phyloP scores from a whole-genome alignment of 2,329 filamentous ascomycete genomes.

The Fusarium foetens region DNA sequence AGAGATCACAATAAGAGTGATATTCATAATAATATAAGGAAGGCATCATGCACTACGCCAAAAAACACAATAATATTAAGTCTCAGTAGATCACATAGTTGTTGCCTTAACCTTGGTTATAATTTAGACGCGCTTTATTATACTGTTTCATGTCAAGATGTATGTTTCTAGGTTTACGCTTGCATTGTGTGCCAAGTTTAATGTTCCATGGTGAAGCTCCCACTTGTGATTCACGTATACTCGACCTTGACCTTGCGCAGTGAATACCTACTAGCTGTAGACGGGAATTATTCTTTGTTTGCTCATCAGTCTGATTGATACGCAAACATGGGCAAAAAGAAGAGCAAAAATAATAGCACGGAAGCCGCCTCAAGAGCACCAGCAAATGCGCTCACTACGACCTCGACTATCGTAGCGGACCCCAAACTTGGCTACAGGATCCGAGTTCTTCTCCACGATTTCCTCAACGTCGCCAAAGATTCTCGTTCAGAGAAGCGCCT shows the following conservation, averaged over 20 bases:
- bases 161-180: background rate
- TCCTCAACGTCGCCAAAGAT: background rate
- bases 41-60: no score
- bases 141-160: background rate
- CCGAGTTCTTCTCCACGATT: slow-evolving; percentile 9
- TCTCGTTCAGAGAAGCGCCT: background rate
- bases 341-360: background rate
- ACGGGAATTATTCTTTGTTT: background rate
- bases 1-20: background rate
- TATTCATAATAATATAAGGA: background rate
- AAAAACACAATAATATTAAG: no score
- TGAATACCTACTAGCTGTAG: background rate
- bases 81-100: background rate
- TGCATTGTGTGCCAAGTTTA: background rate
- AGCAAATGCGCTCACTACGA: background rate
- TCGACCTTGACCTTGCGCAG: background rate
- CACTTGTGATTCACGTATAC: background rate
- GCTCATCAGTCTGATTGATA: background rate
- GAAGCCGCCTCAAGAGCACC: background rate
- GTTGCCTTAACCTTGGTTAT: background rate
- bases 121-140: background rate
- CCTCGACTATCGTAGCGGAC: background rate
- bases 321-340: background rate
- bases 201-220: background rate
- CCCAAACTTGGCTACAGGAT: slow-evolving; percentile 2